phyloP scores from a whole-genome alignment of 441 rosid genomes.

The Populus hybrid region DNA sequence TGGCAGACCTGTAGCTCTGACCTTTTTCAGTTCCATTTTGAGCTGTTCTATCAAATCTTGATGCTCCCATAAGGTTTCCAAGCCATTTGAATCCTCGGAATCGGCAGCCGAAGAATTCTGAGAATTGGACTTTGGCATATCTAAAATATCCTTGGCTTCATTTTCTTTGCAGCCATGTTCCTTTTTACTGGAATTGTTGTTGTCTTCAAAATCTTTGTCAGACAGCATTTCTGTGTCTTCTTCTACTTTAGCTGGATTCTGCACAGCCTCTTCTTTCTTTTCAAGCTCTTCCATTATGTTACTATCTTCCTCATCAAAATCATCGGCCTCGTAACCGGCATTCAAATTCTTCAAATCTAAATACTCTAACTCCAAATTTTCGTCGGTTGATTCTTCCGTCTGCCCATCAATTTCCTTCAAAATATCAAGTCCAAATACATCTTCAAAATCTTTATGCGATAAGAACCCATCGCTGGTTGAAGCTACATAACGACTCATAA shows the following conservation, averaged over 20 bases:
- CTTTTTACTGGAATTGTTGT: slow-evolving; percentile 7
- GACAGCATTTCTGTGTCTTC: slow-evolving; percentile 5
- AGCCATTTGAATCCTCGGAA: slow-evolving; percentile 41
- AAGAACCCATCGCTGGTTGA: slow-evolving; percentile 49
- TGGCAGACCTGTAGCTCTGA: slow-evolving; percentile 74
- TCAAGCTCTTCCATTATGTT: slow-evolving; percentile 28
- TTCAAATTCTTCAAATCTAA: slow-evolving; percentile 12
- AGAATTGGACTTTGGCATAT: slow-evolving; percentile 8
- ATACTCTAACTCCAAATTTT: slow-evolving; percentile 17
- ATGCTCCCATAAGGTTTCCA: slow-evolving; percentile 85
- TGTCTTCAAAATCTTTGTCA: slow-evolving; percentile 6
- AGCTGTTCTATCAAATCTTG: slow-evolving; percentile 90
- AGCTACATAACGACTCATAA: slow-evolving; percentile 38
- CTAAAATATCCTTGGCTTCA: slow-evolving; percentile 4
- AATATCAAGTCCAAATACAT: slow-evolving; percentile 12
- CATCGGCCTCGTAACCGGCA: slow-evolving; percentile 19
- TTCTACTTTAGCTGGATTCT: slow-evolving; percentile 5
- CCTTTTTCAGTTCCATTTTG: slow-evolving; percentile 82
- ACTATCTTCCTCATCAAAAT: slow-evolving; percentile 5
- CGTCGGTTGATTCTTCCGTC: slow-evolving; percentile 19
- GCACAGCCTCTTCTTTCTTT: slow-evolving; percentile 24
- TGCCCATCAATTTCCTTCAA: slow-evolving; percentile 18
- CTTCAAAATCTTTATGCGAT: slow-evolving; percentile 54
- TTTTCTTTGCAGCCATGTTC: slow-evolving; percentile 14
- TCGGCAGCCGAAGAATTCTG: slow-evolving; percentile 23